Conservation (phyloP, 163 green algal genomes). For the Chlamydomonas reinhardtii region DNA sequence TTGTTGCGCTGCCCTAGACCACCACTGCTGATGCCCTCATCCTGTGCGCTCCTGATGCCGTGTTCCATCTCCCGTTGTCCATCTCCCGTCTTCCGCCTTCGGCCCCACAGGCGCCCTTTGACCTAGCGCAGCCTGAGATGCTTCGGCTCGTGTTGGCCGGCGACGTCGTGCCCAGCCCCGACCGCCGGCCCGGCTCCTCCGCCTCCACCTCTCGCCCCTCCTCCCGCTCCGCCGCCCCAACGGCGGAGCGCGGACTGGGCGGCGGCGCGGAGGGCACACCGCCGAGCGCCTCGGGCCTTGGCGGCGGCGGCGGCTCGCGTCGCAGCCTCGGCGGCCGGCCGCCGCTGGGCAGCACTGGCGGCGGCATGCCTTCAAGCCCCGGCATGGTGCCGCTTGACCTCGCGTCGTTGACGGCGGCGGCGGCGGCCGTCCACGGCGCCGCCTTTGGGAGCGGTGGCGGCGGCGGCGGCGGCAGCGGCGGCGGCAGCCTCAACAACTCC, state of each 20-base stretch:
- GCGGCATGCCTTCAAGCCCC: neutral
- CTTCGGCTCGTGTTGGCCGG: constrained; percentile 11
- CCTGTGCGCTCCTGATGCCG: too few species aligned
- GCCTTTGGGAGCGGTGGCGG: neutral
- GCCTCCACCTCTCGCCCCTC: neutral
- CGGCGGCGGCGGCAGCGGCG: neutral
- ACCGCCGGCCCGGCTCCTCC: neutral
- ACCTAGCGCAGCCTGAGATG: constrained; percentile 57
- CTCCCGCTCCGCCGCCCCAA: neutral
- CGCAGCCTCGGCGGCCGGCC: neutral
- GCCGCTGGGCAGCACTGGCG: neutral
- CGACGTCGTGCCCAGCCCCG: neutral
- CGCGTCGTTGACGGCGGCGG: neutral
- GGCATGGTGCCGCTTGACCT: constrained; percentile 15
- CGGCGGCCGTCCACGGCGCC: neutral
- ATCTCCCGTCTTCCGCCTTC: too few species aligned
- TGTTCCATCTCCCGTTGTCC: too few species aligned
- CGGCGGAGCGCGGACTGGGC: neutral
- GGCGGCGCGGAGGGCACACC: neutral
- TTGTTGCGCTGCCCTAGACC: too few species aligned
- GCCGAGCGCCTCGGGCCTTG: neutral
- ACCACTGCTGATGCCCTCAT: too few species aligned
- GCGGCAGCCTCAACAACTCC: neutral
- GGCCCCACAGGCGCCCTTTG: constrained; percentile 54
- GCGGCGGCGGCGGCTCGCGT: neutral